Evolutionary conservation across 257 asterid genomes (phyloP), one percentile per base, ranked within the genome.

Genomic region (Fraxinus quadrangulata): DNA sequence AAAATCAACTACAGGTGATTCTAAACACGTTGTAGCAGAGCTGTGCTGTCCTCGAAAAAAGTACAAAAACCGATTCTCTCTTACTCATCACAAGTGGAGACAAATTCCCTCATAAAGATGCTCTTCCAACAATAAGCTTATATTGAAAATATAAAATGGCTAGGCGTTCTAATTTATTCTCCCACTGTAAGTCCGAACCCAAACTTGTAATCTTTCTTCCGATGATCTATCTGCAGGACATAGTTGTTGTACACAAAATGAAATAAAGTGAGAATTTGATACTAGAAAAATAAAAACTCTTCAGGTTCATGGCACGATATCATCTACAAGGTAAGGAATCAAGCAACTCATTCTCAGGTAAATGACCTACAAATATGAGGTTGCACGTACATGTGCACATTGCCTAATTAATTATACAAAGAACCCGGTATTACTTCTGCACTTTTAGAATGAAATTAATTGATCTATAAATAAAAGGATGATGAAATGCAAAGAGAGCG

Each of bases 121-220:
- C 36, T 26, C 69, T 26, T 63, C 69, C 33, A 63, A 63, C 36
- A 63, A 63, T 26, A 26, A 63, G 34, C 69, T 63, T 24, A 4
- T 11, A 63, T 26, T 31, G 67, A 75, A 21, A 65, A 24, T 23
- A 6, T 61, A 37, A n/a, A 33, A 11, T 40, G 66, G 19, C 78
- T 51, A 36, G 23, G 34, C 4, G 34, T 63, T 56, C 30, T 63
- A 63, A 54, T 74, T 87, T 85, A 93, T 83, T 93, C 98, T 90
- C 98, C 98, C 37, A 91, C 94, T 13, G 96, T 90, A 78, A 93
- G 78, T 72, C 98, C 98, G 24, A 93, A 88, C 39, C 97, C 97
- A 66, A 93, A 90, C 84, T 93, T 93, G 89, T 93, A 91, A 79
- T 93, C 98, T 79, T 91, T 93, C 94, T 93, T 93, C 83, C 39